Evolutionary conservation across 345 rosid genomes (phyloP).

Genomic region (Arabis hirsuta): DNA sequence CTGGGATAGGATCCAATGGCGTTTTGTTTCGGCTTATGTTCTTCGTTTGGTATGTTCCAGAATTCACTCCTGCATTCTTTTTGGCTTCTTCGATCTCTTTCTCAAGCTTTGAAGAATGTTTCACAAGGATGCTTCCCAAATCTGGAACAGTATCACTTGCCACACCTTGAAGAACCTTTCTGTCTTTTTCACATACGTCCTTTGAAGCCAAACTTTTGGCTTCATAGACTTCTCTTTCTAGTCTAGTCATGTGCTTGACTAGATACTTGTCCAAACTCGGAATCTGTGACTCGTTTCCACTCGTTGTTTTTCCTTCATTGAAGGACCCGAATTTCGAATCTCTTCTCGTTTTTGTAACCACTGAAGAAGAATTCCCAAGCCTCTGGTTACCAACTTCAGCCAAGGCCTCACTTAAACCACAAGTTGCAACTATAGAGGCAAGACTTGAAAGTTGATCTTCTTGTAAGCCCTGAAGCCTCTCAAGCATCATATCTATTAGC

Average conservation of each 20-base stretch:
- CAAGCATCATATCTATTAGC: constrained; percentile 76
- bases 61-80: constrained; percentile 45
- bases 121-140: constrained; percentile 67
- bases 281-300: constrained; percentile 53
- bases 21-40: constrained; percentile 36
- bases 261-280: constrained; percentile 83
- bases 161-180: constrained; percentile 30
- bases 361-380: constrained; percentile 51
- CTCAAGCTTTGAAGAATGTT: constrained; percentile 62
- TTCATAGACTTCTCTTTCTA: constrained; percentile 85
- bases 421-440: constrained; percentile 89
- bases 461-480: constrained; percentile 77
- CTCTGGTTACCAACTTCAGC: constrained; percentile 65
- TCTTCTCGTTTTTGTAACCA: constrained; percentile 44
- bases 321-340: constrained; percentile 40
- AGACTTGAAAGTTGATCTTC: constrained; percentile 92
- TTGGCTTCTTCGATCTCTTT: constrained; percentile 68
- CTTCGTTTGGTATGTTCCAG: constrained; percentile 33
- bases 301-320: constrained; percentile 39
- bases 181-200: constrained; percentile 35
- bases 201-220: constrained; percentile 62
- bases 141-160: constrained; percentile 46
- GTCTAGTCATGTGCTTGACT: constrained; percentile 78
- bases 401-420: constrained; percentile 89
- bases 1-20: constrained; percentile 47